These are phyloP conservation scores for Lipomyces sp. DNA, from an alignment of 805 yeast genomes.

Conservation along the genomic window DNA sequence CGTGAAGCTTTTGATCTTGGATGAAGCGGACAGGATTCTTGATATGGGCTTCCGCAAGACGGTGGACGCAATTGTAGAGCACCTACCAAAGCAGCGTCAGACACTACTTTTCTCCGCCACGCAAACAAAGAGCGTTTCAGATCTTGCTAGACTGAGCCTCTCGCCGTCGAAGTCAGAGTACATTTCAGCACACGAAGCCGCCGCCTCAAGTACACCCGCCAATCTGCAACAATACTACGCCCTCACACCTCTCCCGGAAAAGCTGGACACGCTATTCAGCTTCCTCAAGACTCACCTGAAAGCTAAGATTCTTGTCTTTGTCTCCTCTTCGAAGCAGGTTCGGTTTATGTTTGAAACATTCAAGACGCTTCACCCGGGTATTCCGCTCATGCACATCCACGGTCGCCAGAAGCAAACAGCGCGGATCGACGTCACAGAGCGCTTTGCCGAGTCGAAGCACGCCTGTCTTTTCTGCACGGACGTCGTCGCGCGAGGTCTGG, in stretches of 20 bases:
- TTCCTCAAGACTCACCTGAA: conserved; percentile 81
- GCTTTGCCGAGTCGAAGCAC: conserved; percentile 89
- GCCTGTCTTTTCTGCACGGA: conserved; percentile 93
- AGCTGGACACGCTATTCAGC: conserved; percentile 80
- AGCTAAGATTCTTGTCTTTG: conserved; percentile 73
- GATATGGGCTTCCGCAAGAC: conserved; percentile 92
- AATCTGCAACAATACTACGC: conserved; percentile 80
- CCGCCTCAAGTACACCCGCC: conserved; percentile 63
- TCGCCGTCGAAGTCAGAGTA: conserved; percentile 50
- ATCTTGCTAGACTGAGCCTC: conserved; percentile 75
- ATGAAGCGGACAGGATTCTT: conserved; percentile 88
- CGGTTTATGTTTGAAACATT: conserved; percentile 85
- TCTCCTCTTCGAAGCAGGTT: conserved; percentile 86
- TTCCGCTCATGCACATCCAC: conserved; percentile 92
- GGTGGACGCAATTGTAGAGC: conserved; percentile 72
- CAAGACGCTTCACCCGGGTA: conserved; percentile 81
- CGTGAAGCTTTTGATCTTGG: conserved; percentile 74
- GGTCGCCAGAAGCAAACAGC: conserved; percentile 99
- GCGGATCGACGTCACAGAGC: conserved; percentile 89
- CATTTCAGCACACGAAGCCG: conserved; percentile 47
- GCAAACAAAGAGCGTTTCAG: conserved; percentile 76
- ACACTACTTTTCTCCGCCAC: conserved; percentile 86
- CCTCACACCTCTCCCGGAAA: conserved; percentile 68
- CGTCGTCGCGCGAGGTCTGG: conserved; percentile 98
- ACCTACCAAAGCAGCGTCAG: conserved; percentile 76